Conservation (phyloP, 805 yeast species). For the Wickerhamiella allomyrinae region DNA sequence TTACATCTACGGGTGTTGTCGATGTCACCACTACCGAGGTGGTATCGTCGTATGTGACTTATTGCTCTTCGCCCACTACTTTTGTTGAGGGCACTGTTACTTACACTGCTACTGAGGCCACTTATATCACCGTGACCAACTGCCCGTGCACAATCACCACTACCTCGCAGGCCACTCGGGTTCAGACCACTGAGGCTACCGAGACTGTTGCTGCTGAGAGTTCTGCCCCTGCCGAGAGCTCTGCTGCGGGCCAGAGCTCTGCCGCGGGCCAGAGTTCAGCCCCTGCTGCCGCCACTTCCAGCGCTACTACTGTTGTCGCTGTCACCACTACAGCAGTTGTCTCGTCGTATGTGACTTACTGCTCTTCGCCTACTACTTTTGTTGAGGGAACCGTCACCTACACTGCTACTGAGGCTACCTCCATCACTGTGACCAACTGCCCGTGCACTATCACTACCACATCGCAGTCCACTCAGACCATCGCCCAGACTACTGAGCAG, state of each 20-base stretch:
- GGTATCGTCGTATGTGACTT: constrained; percentile 3
- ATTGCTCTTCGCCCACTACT: constrained; percentile 4
- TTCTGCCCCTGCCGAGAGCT: no score
- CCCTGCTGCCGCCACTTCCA: no score
- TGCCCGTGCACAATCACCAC: constrained; percentile 9
- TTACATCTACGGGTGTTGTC: no score
- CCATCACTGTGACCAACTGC: constrained; percentile 16
- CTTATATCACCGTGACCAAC: constrained; percentile 8
- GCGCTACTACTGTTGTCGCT: not conserved
- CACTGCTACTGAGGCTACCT: constrained; percentile 20
- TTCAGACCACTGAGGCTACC: not conserved
- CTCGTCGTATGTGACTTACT: not conserved
- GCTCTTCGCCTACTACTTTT: constrained; percentile 12
- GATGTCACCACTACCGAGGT: constrained; percentile 2
- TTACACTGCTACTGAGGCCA: constrained; percentile 27
- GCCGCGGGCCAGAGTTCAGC: no score
- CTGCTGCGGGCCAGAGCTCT: no score
- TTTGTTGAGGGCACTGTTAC: constrained; percentile 29
- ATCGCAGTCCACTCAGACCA: not conserved
- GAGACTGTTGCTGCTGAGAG: no score
- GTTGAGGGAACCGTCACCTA: constrained; percentile 1
- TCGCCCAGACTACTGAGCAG: not conserved
- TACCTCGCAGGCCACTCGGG: not conserved
- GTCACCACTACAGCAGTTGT: not conserved
- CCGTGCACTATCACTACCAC: constrained; percentile 9